Evolutionary conservation across 768 basidiomycete genomes (phyloP), one percentile per base, ranked within the genome.

Genomic region (Coprinopsis cinerea): DNA sequence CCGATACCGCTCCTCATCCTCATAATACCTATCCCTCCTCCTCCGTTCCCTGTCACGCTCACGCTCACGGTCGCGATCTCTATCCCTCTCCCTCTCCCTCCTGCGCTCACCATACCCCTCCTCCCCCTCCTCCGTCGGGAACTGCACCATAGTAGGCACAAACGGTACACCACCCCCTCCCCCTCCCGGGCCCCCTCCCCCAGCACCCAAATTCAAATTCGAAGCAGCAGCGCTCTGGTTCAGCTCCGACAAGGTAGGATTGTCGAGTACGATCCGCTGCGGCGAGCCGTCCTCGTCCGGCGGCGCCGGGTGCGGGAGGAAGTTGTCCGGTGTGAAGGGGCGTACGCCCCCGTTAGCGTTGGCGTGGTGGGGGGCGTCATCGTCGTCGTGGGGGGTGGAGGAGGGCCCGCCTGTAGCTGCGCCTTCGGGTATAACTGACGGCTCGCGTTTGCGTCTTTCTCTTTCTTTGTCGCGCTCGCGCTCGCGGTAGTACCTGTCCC

Each of bases 21-120:
- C 17, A 32, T 35, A 32, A 47, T 47, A 32, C 32, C 44, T 44
- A 10, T 47, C 27, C 45, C 20, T 35, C 17, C 45, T 24, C 27
- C 28, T 32, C 15, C 30, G 15, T 15, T 49, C 48, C 26, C 40
- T 40, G 9, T 49, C 11, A 4, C 40, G 22, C 4, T 49, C 48
- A 2, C 48, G 30, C 17, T 40, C 39, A 6, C 34, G 17, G 9
- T 42, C 40, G 15, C 47, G 34, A 24, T 48, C 18, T 36, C 36
- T 37, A 27, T 48, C 47, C 47, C 36, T 28, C 17, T 27, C 27
- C 44, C 44, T 18, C 7, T 27, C 24, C 44, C 28, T n/a, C 20
- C 17, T 15, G 15, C 44, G 4, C 5, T n/a, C 9, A 28, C 22
- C 25, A 6, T n/a, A 13, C 44, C 28, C 15, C 26, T 32, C 44